These are phyloP conservation scores for Microsporum audouinii DNA, from an alignment of 2,329 filamentous ascomycete species.

Conservation along the genomic window DNA sequence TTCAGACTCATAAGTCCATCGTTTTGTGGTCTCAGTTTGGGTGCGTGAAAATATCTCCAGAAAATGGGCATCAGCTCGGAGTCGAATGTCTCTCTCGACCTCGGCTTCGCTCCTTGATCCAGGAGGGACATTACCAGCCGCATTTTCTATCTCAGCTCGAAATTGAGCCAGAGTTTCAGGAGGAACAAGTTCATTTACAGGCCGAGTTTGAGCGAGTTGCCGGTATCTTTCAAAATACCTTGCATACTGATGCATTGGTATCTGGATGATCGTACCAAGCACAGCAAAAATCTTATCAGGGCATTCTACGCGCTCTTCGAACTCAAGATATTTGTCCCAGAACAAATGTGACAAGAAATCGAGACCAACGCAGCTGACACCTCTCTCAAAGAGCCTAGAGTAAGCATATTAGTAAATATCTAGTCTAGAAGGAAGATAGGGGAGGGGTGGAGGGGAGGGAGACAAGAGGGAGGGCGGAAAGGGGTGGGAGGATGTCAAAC, in stretches of 20 bases:
- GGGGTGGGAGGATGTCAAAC: conserved; percentile 34
- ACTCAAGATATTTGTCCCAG: conserved; percentile 98
- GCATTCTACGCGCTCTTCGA: conserved; percentile 79
- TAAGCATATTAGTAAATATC: conserved; percentile 30
- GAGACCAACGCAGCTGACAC: conserved; percentile 69
- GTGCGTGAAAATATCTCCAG: conserved; percentile 70
- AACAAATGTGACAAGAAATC: conserved; percentile 93
- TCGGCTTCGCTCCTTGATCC: conserved; percentile 57
- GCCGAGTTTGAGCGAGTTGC: conserved; percentile 59
- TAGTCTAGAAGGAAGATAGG: conserved; percentile 14
- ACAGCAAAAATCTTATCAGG: conserved; percentile 78
- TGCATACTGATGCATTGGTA: conserved; percentile 92
- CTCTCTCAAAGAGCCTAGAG: conserved; percentile 79
- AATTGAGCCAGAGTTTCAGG: conserved; percentile 57
- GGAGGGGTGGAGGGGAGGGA: conserved; percentile 20
- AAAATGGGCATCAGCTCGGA: conserved; percentile 68
- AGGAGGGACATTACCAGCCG: conserved; percentile 32
- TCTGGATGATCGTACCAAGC: conserved; percentile 67
- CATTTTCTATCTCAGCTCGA: conserved; percentile 56
- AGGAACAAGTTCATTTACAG: conserved; percentile 60
- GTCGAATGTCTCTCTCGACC: conserved; percentile 68
- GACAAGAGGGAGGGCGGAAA: conserved; percentile 11
- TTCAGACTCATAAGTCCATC: conserved; percentile 89
- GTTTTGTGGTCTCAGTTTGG: conserved; percentile 77
- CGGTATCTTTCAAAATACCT: conserved; percentile 90